A percentile compares a stretch with the other conserved stretches of the same genome.
phyloP scores from a whole-genome alignment of 179 eudicot genomes.

The Nepenthes alata region DNA sequence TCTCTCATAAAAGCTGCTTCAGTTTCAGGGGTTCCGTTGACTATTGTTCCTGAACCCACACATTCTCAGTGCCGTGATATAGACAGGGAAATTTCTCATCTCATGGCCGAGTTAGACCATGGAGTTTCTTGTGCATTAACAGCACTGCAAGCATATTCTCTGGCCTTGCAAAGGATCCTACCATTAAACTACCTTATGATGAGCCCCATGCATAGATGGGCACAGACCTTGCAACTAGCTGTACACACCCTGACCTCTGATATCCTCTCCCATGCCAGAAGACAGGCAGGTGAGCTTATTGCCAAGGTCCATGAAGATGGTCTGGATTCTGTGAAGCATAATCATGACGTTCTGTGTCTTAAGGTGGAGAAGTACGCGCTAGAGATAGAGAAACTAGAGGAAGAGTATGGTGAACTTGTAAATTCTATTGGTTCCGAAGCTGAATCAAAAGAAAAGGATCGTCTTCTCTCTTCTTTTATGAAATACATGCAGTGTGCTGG shows the following conservation, averaged over 20 bases:
- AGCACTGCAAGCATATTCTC: slow-evolving; percentile 68
- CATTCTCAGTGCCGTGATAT: slow-evolving; percentile 92
- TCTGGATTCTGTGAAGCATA: slow-evolving; percentile 32
- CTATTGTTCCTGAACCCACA: slow-evolving; percentile 97
- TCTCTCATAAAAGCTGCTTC: slow-evolving; percentile 82
- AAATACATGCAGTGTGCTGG: slow-evolving; percentile 55
- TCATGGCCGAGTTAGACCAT: slow-evolving; percentile 54
- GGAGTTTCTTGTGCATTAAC: slow-evolving; percentile 69
- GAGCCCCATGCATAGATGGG: slow-evolving; percentile 90
- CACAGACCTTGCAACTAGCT: slow-evolving; percentile 67
- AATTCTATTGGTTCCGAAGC: slow-evolving; percentile 66
- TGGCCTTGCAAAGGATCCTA: slow-evolving; percentile 74
- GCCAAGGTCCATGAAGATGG: slow-evolving; percentile 38
- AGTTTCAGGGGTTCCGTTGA: slow-evolving; percentile 82
- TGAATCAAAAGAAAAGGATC: slow-evolving; percentile 61
- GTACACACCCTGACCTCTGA: slow-evolving; percentile 60
- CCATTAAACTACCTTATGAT: slow-evolving; percentile 90
- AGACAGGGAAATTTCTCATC: slow-evolving; percentile 73
- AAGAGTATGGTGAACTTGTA: slow-evolving; percentile 57
- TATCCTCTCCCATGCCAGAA: slow-evolving; percentile 50
- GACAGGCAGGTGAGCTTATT: slow-evolving; percentile 80
- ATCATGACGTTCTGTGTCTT: slow-evolving; percentile 55
- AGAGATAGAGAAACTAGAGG: slow-evolving; percentile 68
- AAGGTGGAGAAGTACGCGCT: slow-evolving; percentile 62
- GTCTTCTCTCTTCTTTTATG: slow-evolving; percentile 52